Base-by-base conservation (phyloP, 352 stramenopile genomes). In the Globisporangium apiculatum region DNA sequence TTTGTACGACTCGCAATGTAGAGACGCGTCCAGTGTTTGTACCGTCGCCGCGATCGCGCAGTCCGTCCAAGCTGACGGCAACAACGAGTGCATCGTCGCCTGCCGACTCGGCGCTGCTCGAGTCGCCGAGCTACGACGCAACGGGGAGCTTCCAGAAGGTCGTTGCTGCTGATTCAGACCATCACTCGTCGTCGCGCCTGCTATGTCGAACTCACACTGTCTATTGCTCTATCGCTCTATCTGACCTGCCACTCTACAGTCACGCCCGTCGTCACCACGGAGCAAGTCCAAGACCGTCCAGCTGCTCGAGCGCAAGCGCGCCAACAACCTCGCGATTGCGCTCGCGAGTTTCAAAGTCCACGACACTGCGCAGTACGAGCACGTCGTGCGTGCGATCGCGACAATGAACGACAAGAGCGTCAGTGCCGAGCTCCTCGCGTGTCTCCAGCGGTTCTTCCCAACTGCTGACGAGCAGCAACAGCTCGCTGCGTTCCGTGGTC, bases 341-440 rank as follows among this genome's bases (percentile, higher is more conserved):
- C 65, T 93, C 9, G 68, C 80, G 7, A 90, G 73, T 42, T 93
- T 91, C 73, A 90, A 90, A 57, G 82, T 93, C 43, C 66, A 82
- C 54, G 70, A 85, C 31, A 67, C 10, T 7, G 5, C 14, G 45
- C 14, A 76, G 8, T 88, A 88, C 51, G 70, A 89, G 17, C 72
- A 86, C 24, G 79, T 91, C 38, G 65, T 84, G 3, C 64, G 76
- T 37, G 77, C 69, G 10, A 82, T 93, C 41, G 66, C 82, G 8
- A 57, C 69, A 5, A 78, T 91, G 66, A 75, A 89, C 55, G 77
- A 90, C 17, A 68, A 67, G 24, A 54, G 75, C 6, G 57, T 91
- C 8, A 87, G 73, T 17, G 66, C 79, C 4, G 73, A 88, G 51
- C 53, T 90, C 6, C 57, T 93, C 4, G 71, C 72, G 12, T 91